phyloP scores from a whole-genome alignment of 2,329 filamentous ascomycete species.

The Fusarium newnesense region DNA sequence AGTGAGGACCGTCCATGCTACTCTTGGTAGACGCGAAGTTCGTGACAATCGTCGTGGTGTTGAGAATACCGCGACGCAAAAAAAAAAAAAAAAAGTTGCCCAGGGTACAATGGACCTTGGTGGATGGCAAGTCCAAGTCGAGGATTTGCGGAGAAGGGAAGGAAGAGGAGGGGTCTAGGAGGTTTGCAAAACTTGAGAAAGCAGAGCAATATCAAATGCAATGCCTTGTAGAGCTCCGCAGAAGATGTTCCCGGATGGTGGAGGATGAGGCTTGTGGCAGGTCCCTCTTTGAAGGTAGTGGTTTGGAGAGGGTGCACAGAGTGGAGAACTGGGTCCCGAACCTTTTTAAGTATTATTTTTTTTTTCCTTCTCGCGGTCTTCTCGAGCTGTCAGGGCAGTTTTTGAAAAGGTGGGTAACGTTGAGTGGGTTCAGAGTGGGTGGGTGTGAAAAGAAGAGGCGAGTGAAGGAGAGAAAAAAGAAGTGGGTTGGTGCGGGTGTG shows the following conservation, averaged over 20 bases:
- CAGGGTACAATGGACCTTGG: constrained; percentile 38
- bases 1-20: constrained; percentile 66
- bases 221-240: constrained; percentile 45
- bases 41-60: constrained; percentile 38
- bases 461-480: constrained; percentile 39
- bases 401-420: constrained; percentile 45
- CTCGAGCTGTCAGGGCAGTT: constrained; percentile 44
- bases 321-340: constrained; percentile 59
- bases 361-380: constrained; percentile 35
- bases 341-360: constrained; percentile 53
- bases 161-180: constrained; percentile 22
- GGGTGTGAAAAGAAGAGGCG: constrained; percentile 39
- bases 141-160: constrained; percentile 38
- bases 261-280: constrained; percentile 54
- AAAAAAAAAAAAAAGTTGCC: constrained; percentile 21
- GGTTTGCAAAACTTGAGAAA: constrained; percentile 31
- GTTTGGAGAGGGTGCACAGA: constrained; percentile 57
- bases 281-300: constrained; percentile 54
- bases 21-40: constrained; percentile 50
- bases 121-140: constrained; percentile 41
- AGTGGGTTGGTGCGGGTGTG: constrained; percentile 41
- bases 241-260: constrained; percentile 50
- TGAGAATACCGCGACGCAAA: constrained; percentile 41
- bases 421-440: constrained; percentile 36
- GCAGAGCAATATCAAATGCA: constrained; percentile 42